A percentile compares a stretch with the other conserved stretches of the same genome.
Conservation (phyloP, 2,329 filamentous ascomycete species). For the Penicillium brasilianum region DNA sequence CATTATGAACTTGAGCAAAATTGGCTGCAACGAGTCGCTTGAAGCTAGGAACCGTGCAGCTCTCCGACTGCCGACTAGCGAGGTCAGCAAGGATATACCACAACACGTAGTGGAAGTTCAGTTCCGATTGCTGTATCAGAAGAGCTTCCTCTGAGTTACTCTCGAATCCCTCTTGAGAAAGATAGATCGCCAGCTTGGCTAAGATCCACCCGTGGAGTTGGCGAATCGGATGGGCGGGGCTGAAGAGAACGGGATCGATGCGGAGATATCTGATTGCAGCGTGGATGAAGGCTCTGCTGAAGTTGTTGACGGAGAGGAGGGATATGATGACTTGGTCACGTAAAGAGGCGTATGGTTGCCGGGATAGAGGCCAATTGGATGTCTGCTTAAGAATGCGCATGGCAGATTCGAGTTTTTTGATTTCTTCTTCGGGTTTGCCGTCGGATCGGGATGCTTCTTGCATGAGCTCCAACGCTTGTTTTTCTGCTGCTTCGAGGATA, state of each 20-base stretch:
- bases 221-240: constrained; percentile 59
- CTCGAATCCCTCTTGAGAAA: constrained; percentile 32
- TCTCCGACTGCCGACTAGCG: constrained; percentile 29
- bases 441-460: constrained; percentile 24
- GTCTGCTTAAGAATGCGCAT: constrained; percentile 49
- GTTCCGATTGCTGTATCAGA: constrained; percentile 27
- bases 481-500: constrained; percentile 25
- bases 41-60: constrained; percentile 40
- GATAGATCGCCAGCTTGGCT: constrained; percentile 36
- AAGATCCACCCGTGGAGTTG: constrained; percentile 53
- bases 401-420: constrained; percentile 43
- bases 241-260: constrained; percentile 59
- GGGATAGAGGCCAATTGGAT: constrained; percentile 53
- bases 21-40: constrained; percentile 32
- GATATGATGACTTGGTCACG: constrained; percentile 59
- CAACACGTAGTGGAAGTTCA: constrained; percentile 40
- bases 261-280: constrained; percentile 57
- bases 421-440: constrained; percentile 35
- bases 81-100: constrained; percentile 42
- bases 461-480: constrained; percentile 34
- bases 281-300: constrained; percentile 56
- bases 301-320: constrained; percentile 51
- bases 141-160: constrained; percentile 24
- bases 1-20: constrained; percentile 35
- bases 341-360: constrained; percentile 61